Evolutionary conservation across 2,329 filamentous ascomycete species (phyloP).

Genomic region (Ophiosphaerella herpotricha): DNA sequence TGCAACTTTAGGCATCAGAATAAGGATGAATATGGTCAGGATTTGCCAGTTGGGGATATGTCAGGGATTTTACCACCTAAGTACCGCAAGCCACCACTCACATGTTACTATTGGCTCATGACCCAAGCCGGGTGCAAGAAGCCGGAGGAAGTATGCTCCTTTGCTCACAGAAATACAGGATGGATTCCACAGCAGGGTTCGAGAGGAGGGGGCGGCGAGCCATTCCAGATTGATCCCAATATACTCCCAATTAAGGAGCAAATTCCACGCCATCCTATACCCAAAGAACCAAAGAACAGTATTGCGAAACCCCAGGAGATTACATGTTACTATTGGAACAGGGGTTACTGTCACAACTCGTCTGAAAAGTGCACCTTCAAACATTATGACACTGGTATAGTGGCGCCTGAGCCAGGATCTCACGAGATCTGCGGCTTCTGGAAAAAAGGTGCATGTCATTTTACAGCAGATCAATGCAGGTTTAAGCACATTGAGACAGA

Average conservation of each 20-base stretch:
- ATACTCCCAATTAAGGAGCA: neutral
- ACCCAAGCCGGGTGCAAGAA: slow-evolving; percentile 20
- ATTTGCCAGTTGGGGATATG: slow-evolving; percentile 16
- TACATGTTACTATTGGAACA: slow-evolving; percentile 31
- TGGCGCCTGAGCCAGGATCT: slow-evolving; percentile 8
- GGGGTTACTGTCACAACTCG: slow-evolving; percentile 7
- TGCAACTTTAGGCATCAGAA: slow-evolving; percentile 38
- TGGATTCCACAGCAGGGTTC: slow-evolving; percentile 3
- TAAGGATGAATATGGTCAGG: slow-evolving; percentile 19
- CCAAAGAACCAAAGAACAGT: neutral
- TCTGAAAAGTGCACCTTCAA: slow-evolving; percentile 12
- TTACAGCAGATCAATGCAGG: slow-evolving; percentile 9
- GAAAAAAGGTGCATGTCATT: slow-evolving; percentile 7
- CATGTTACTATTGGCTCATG: slow-evolving; percentile 34
- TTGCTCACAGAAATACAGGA: slow-evolving; percentile 40
- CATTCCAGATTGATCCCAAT: slow-evolving; percentile 15
- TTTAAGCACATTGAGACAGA: slow-evolving; percentile 9
- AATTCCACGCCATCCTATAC: too few species aligned
- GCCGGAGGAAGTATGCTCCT: slow-evolving; percentile 26
- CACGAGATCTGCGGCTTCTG: slow-evolving; percentile 25
- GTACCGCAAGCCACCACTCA: slow-evolving; percentile 31
- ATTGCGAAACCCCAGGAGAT: neutral
- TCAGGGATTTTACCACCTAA: slow-evolving; percentile 30
- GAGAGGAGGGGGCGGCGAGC: neutral
- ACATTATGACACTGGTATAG: slow-evolving; percentile 20